Percentiles rank a stretch among this genome's conserved stretches.
Evolutionary conservation across 176 grass and related monocot genomes (phyloP).

Genomic region (Puccinellia tenuiflora): DNA sequence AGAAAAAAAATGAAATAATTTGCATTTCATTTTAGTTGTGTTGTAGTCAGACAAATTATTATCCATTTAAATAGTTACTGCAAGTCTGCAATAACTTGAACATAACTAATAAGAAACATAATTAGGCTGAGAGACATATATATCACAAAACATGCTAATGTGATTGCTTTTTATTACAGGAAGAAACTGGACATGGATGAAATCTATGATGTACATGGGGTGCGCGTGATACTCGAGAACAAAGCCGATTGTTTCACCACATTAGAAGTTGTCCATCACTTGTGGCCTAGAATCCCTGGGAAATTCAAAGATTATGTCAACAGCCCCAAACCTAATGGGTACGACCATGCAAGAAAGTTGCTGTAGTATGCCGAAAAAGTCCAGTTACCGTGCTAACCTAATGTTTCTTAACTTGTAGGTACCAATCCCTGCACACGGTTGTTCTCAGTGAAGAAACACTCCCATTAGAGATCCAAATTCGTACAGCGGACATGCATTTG

Average conservation of each 20-base stretch:
- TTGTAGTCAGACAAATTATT: not conserved
- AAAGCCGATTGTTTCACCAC: conserved; percentile 57
- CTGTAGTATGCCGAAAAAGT: not conserved
- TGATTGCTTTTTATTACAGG: conserved; percentile 41
- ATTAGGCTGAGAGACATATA: not conserved
- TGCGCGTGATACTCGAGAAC: conserved; percentile 68
- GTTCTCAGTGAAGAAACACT: conserved; percentile 54
- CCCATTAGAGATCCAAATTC: conserved; percentile 79
- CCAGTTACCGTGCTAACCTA: not conserved
- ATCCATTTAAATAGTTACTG: not conserved
- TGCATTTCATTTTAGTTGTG: not conserved
- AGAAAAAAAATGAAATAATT: not conserved
- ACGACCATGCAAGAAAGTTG: conserved; percentile 3
- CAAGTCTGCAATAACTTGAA: not conserved
- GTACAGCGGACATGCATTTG: conserved; percentile 80
- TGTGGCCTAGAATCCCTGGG: conserved; percentile 61
- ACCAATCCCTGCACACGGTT: conserved; percentile 74
- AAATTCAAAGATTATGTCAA: conserved; percentile 87
- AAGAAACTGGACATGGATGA: conserved; percentile 71
- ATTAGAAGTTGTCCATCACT: conserved; percentile 60
- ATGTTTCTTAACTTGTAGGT: conserved; percentile 43
- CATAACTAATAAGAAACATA: not conserved
- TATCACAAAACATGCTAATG: conserved; percentile 10
- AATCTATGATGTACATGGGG: conserved; percentile 82
- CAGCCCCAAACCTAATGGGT: conserved; percentile 74